Evolutionary conservation across 2,329 filamentous ascomycete species (phyloP).

Genomic region (Magnaporthiopsis incrustans): DNA sequence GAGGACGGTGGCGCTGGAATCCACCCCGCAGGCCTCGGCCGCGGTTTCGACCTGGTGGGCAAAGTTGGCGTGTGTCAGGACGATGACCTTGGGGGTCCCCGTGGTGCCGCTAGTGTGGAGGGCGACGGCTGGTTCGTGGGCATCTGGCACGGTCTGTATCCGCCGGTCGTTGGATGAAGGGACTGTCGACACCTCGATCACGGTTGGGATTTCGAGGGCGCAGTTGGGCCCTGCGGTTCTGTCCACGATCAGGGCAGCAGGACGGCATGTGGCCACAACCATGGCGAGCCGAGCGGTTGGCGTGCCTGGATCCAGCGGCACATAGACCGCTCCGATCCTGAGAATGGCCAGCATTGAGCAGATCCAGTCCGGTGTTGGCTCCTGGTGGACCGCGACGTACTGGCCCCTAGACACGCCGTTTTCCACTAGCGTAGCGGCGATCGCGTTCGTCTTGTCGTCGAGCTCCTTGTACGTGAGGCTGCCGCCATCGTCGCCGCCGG

Average conservation of each 20-base stretch:
- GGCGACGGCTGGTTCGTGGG: conserved; percentile 15
- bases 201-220: too few species aligned
- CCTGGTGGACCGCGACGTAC: conserved; percentile 30
- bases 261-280: neutral
- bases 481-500: too few species aligned
- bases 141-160: neutral
- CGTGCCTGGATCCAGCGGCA: neutral
- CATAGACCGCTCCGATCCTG: neutral
- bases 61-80: conserved; percentile 47
- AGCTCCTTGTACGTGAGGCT: too few species aligned
- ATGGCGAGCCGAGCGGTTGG: neutral
- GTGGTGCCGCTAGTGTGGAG: conserved; percentile 53
- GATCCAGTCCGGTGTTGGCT: conserved; percentile 22
- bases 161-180: too few species aligned
- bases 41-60: conserved; percentile 28
- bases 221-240: neutral
- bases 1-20: neutral
- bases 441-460: too few species aligned
- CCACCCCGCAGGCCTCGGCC: conserved; percentile 3
- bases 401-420: neutral
- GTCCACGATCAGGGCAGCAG: neutral
- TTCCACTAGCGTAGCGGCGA: neutral
- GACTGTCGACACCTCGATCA: too few species aligned
- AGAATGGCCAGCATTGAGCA: conserved; percentile 11
- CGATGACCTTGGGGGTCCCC: conserved; percentile 49